These are phyloP conservation scores for Dactylellina haptotyla DNA, from an alignment of 2,329 filamentous ascomycete genomes.

Conservation along the genomic window DNA sequence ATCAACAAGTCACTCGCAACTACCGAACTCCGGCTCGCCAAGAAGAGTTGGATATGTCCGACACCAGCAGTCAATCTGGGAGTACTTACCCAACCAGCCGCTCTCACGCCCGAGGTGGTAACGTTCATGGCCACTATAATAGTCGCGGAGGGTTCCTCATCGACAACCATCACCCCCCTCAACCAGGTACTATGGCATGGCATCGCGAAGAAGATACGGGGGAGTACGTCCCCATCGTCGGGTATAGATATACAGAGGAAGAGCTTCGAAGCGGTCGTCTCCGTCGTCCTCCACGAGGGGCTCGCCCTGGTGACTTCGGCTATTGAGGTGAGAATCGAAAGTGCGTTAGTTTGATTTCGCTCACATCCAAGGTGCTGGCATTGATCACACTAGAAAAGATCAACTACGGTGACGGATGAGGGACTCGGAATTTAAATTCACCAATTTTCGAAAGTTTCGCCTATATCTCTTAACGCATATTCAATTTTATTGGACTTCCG, in stretches of 20 bases:
- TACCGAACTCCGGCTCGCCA: background rate
- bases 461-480: too few species aligned
- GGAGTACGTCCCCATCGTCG: background rate
- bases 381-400: background rate
- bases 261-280: background rate
- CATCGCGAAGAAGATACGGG: background rate
- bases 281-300: background rate
- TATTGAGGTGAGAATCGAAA: background rate
- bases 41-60: background rate
- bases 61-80: background rate
- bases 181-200: background rate
- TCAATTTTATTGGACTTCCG: too few species aligned
- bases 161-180: background rate
- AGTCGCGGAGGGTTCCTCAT: background rate
- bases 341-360: background rate
- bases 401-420: background rate
- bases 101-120: background rate
- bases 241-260: too few species aligned
- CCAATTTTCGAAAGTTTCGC: too few species aligned
- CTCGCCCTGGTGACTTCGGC: background rate
- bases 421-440: background rate
- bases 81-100: background rate
- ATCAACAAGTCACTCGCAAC: background rate
- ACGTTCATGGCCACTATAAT: background rate
- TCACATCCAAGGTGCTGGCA: background rate